Conservation (phyloP, 345 rosid genomes). For the Gossypium stocksii region DNA sequence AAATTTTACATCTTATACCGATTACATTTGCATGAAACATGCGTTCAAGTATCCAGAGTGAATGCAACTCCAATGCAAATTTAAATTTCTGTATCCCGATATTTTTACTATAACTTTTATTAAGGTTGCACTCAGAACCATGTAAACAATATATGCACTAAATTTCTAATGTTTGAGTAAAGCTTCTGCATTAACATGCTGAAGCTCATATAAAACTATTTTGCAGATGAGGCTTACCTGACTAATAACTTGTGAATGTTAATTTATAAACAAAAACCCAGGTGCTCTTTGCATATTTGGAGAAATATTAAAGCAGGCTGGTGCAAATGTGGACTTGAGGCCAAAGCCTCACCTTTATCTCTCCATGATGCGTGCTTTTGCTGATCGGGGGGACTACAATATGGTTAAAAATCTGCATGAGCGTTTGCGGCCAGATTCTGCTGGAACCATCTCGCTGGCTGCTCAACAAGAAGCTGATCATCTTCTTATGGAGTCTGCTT, state of each 20-base stretch:
- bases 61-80: neutral
- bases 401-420: constrained; percentile 53
- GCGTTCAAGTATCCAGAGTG: neutral
- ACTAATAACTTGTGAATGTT: neutral
- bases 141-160: neutral
- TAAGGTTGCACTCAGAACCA: neutral
- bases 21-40: neutral
- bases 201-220: neutral
- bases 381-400: constrained; percentile 47
- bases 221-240: neutral
- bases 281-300: constrained; percentile 78
- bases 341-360: constrained; percentile 79
- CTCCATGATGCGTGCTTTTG: constrained; percentile 73
- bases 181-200: neutral
- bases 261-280: constrained; percentile 14
- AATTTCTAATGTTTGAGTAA: neutral
- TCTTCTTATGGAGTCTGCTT: constrained; percentile 83
- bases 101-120: neutral
- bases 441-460: constrained; percentile 48
- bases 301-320: constrained; percentile 59
- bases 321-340: constrained; percentile 36
- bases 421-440: constrained; percentile 63
- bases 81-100: neutral
- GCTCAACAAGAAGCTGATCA: constrained; percentile 67
- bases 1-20: constrained; percentile 5